Base-by-base conservation (phyloP, 2,329 filamentous ascomycete species). In the Leptographium flavum region DNA sequence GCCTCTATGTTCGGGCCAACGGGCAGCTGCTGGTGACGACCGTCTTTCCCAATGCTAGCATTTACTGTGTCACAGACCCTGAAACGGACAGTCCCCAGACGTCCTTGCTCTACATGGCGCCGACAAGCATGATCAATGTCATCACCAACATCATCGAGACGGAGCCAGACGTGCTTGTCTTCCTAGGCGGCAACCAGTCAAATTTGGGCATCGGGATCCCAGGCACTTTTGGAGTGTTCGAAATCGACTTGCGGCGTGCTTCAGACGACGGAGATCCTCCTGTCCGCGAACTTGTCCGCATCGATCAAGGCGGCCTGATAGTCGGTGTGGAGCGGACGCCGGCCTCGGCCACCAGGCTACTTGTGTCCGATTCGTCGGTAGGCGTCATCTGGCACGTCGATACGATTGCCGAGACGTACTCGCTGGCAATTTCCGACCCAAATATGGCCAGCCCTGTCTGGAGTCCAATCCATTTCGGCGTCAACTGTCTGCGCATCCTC, bases 401-500 rank as follows among this genome's bases (percentile, higher is more conserved):
- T 36, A 52, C 53, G 3, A 8, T 30, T 1, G 57, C 54, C 0
- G 50, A 52, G 6, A 39, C 50, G 3, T 49, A 46, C 17, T 36
- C 45, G 0, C 33, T 56, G 14, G 50, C 53, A 3, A 41, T 57
- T 6, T 28, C 55, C 17, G 45, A 52, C 10, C 33, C 53, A 0
- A 52, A 56, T 27, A 52, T 58, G 53, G 63, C 3, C 7, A 7
- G 13, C 8, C 64, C 61, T 47, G 59, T 67, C 42, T 65, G 66
- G n/a, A 64, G 60, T 2, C 61, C 55, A 0, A 48, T 53, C 0
- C 57, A 56, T 0, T 52, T 63, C 5, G 60, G 56, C 2, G 56
- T 60, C 14, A 58, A 63, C 2, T 65, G 66, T 0, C 50, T 65
- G 19, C 63, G 57, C 5, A 66, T 69, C 1, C 63, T 62, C 25